Conservation (phyloP, 768 basidiomycete species). For the Cystofilobasidium capitatum region DNA sequence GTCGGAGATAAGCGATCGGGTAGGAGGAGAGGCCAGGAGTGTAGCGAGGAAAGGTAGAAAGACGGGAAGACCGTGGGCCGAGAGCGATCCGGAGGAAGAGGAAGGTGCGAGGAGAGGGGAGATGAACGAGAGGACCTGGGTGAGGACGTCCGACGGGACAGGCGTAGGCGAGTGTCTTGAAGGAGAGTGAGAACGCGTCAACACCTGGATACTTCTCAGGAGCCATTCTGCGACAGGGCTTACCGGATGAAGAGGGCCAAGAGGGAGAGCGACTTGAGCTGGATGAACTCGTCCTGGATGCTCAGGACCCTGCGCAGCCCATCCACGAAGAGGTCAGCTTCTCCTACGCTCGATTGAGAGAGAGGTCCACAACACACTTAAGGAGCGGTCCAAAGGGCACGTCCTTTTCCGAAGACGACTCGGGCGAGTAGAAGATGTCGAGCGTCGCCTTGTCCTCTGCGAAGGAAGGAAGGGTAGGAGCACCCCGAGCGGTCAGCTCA, state of each 20-base stretch:
- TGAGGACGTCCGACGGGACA: slow-evolving; percentile 8
- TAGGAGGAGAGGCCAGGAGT: slow-evolving; percentile 16
- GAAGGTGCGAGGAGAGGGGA: slow-evolving; percentile 7
- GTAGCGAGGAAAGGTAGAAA: slow-evolving; percentile 16
- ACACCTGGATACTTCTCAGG: not conserved
- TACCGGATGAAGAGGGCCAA: slow-evolving; percentile 55
- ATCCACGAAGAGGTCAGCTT: not conserved
- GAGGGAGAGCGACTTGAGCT: slow-evolving; percentile 78
- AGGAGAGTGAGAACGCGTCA: not conserved
- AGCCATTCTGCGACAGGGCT: not conserved
- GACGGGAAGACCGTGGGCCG: slow-evolving; percentile 11
- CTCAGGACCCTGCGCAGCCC: slow-evolving; percentile 55
- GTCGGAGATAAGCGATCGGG: slow-evolving; percentile 10
- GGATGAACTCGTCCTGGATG: slow-evolving; percentile 87
- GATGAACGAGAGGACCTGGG: slow-evolving; percentile 21
- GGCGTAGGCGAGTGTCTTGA: slow-evolving; percentile 10
- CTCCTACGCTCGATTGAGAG: not conserved
- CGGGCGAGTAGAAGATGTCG: slow-evolving; percentile 35
- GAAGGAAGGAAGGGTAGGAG: not conserved
- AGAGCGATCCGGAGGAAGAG: not conserved
- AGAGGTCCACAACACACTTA: slow-evolving; percentile 47
- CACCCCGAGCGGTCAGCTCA: not conserved
- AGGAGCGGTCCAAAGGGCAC: slow-evolving; percentile 71
- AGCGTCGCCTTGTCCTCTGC: slow-evolving; percentile 24
- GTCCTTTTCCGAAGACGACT: slow-evolving; percentile 26